Evolutionary conservation across 257 asterid species (phyloP), one percentile per base, ranked within the genome.

Genomic region (Scutellaria galericulata): DNA sequence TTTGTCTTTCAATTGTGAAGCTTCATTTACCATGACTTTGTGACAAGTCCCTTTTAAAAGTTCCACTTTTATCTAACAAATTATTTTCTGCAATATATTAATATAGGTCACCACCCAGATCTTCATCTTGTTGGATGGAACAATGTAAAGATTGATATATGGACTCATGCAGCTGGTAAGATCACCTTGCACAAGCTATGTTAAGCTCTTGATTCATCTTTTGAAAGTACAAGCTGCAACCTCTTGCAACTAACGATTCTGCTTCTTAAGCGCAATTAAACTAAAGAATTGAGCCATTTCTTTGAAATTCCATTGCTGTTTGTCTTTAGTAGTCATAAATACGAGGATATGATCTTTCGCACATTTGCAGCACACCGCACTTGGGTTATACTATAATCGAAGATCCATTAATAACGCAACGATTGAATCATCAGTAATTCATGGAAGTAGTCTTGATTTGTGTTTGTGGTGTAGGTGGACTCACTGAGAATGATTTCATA

Each of bases 41-140:
- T 11, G 6, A 51, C 56, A 55, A 20, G 18, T 68, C 48, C 10
- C 48, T 4, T 53, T 48, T 0, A 35, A 15, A 45, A 22, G 45
- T 11, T 68, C 53, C 45, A 44, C 47, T 37, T 1, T 46, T 41
- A 50, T 41, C 31, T 35, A 44, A 52, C 74, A 61, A 35, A 42
- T 35, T 15, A 41, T 68, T 45, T 41, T 71, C 71, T 58, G 67
- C 72, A 61, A 35, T 68, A 39, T 45, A 37, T 6, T 56, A 35
- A 58, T 68, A 74, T 78, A 88, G 98, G 97, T 70, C 97, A 94
- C 77, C 97, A 94, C 85, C 99, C 97, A 1, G 97, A 94, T 88
- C 95, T 94, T 79, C 99, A 94, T 88, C 97, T 94, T 68, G 90
- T 88, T 56, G 97, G 96, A 73, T 94, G 98, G 98, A 91, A 94